Conservation (phyloP, 352 stramenopile species). For the Pythium folliculosum region DNA sequence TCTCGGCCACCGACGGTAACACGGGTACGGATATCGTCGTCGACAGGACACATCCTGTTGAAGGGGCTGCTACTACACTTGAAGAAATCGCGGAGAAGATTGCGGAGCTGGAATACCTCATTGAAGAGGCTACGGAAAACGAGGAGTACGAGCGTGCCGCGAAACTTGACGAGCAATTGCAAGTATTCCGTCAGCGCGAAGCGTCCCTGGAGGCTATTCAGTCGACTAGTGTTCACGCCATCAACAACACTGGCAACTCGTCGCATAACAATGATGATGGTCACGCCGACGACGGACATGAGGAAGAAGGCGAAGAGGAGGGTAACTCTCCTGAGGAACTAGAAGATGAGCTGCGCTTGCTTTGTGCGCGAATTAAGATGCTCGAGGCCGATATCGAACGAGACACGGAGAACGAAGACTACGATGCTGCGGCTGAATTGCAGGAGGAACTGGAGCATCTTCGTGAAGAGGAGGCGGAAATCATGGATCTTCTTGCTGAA, state of each 20-base stretch:
- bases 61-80: slow-evolving; percentile 36
- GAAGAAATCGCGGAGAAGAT: slow-evolving; percentile 68
- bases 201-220: slow-evolving; percentile 39
- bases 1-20: slow-evolving; percentile 10
- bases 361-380: slow-evolving; percentile 54
- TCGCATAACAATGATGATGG: slow-evolving; percentile 31
- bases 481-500: slow-evolving; percentile 39
- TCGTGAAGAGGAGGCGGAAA: slow-evolving; percentile 50
- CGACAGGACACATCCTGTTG: slow-evolving; percentile 27
- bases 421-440: slow-evolving; percentile 55
- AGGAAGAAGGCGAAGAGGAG: slow-evolving; percentile 33
- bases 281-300: slow-evolving; percentile 32
- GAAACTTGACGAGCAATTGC: slow-evolving; percentile 74
- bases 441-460: slow-evolving; percentile 69
- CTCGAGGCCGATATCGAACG: slow-evolving; percentile 68
- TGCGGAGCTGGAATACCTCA: slow-evolving; percentile 58
- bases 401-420: slow-evolving; percentile 71
- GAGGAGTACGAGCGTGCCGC: slow-evolving; percentile 83
- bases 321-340: slow-evolving; percentile 27
- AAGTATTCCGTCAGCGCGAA: slow-evolving; percentile 55
- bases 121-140: slow-evolving; percentile 77
- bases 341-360: slow-evolving; percentile 40
- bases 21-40: slow-evolving; percentile 27
- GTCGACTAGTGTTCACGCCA: not conserved
- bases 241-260: no score